These are phyloP conservation scores for Phaffomyces thermotolerans DNA, from an alignment of 805 yeast genomes.

Conservation along the genomic window DNA sequence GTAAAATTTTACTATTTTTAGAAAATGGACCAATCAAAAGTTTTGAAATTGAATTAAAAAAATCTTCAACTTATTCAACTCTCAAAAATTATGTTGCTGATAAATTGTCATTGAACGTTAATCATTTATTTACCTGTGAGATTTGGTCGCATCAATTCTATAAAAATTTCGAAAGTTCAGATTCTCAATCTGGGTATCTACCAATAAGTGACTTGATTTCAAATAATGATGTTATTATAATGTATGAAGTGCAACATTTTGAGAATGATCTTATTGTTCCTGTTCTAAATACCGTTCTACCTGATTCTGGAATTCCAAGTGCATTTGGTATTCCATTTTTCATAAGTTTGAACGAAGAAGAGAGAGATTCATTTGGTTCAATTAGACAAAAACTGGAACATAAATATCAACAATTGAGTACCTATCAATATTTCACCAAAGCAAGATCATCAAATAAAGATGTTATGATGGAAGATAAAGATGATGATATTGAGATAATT, in stretches of 20 bases:
- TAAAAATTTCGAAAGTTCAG: constrained; percentile 59
- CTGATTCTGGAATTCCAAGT: constrained; percentile 34
- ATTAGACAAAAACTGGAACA: constrained; percentile 52
- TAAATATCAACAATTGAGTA: constrained; percentile 40
- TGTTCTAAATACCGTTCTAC: constrained; percentile 41
- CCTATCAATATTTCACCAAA: constrained; percentile 30
- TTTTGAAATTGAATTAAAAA: constrained; percentile 67
- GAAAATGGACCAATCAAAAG: constrained; percentile 40
- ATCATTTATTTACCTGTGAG: constrained; percentile 45
- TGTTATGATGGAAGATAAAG: constrained; percentile 23
- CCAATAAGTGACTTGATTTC: constrained; percentile 65
- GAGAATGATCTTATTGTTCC: constrained; percentile 53
- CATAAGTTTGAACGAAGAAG: constrained; percentile 46
- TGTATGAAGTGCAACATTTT: constrained; percentile 45
- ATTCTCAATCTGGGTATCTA: constrained; percentile 41
- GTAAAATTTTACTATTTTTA: constrained; percentile 56
- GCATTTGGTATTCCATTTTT: constrained; percentile 77
- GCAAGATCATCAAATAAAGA: constrained; percentile 12
- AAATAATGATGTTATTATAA: constrained; percentile 53
- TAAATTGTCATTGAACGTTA: constrained; percentile 32
- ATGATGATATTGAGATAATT: constrained; percentile 11
- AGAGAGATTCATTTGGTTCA: constrained; percentile 46
- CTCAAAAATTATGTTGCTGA: constrained; percentile 54
- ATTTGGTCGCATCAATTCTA: constrained; percentile 63
- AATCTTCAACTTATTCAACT: constrained; percentile 55